Conservation (phyloP, 768 basidiomycete species). For the Lanmaoa rubissima region DNA sequence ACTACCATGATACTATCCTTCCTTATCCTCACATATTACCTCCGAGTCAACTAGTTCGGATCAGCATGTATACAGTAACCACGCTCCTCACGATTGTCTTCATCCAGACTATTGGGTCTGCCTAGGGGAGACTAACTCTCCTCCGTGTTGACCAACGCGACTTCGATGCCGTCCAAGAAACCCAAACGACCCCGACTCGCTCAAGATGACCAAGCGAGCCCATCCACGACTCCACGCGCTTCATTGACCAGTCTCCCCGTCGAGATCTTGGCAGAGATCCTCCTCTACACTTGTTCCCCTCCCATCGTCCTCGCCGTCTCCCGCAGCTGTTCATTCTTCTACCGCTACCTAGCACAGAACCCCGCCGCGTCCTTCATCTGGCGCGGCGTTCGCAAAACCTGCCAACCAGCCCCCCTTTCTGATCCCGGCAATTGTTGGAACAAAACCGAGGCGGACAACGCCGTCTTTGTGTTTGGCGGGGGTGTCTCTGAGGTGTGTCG, state of each 20-base stretch:
- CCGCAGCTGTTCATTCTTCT: conserved; percentile 54
- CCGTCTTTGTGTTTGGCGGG: conserved; percentile 60
- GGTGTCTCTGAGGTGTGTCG: conserved; percentile 59
- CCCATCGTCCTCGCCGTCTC: conserved; percentile 58
- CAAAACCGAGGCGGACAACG: conserved; percentile 53
- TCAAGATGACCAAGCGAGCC: not conserved
- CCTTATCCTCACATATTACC: no score
- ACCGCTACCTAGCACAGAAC: conserved; percentile 45
- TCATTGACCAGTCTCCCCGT: conserved; percentile 43
- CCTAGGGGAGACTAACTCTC: no score
- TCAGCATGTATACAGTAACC: no score
- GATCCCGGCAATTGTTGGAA: conserved; percentile 40
- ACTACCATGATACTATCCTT: no score
- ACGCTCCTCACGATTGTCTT: no score
- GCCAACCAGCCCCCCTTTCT: conserved; percentile 37
- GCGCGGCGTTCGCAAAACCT: conserved; percentile 47
- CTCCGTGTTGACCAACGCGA: not conserved
- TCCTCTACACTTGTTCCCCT: conserved; percentile 50
- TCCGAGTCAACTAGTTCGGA: no score
- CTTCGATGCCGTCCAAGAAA: not conserved
- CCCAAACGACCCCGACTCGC: not conserved
- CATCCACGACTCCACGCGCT: not conserved
- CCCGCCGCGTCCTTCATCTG: conserved; percentile 54
- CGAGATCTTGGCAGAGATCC: conserved; percentile 64
- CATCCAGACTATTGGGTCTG: no score